Conservation (phyloP, 1,284 basidiomycete species). For the Hemileia vastatrix region DNA sequence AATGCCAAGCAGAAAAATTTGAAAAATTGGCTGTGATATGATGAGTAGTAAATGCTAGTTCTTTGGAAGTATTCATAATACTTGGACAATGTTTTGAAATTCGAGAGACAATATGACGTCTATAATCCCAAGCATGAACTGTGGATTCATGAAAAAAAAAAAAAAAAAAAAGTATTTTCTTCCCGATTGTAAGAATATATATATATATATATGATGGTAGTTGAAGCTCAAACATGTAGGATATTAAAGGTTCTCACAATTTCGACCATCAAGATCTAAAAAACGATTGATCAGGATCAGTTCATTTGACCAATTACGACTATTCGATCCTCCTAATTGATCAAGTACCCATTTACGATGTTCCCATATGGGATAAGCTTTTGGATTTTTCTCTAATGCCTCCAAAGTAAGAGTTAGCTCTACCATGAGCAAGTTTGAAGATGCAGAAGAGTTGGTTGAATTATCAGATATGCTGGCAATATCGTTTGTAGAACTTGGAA, state of each 20-base stretch:
- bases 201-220: neutral
- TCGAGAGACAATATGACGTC: constrained; percentile 66
- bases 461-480: too few relatives aligned
- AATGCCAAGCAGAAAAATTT: constrained; percentile 99
- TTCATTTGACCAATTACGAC: constrained; percentile 71
- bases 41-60: constrained; percentile 69
- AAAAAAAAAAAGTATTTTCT: neutral
- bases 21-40: constrained; percentile 94
- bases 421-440: too few relatives aligned
- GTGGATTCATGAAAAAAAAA: neutral
- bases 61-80: constrained; percentile 43
- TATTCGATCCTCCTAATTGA: constrained; percentile 64
- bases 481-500: too few relatives aligned
- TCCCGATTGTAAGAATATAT: neutral
- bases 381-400: constrained; percentile 71
- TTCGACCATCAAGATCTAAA: constrained; percentile 74
- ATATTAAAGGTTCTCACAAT: constrained; percentile 56
- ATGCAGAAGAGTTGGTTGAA: too few relatives aligned
- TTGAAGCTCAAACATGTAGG: neutral
- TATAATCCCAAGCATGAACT: constrained; percentile 90
- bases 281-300: constrained; percentile 76
- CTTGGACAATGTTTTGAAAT: constrained; percentile 49
- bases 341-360: constrained; percentile 87
- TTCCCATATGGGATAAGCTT: constrained; percentile 96
- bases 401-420: constrained; percentile 72